Conservation (phyloP, 2,329 filamentous ascomycete genomes). For the Beauveria sp. region DNA sequence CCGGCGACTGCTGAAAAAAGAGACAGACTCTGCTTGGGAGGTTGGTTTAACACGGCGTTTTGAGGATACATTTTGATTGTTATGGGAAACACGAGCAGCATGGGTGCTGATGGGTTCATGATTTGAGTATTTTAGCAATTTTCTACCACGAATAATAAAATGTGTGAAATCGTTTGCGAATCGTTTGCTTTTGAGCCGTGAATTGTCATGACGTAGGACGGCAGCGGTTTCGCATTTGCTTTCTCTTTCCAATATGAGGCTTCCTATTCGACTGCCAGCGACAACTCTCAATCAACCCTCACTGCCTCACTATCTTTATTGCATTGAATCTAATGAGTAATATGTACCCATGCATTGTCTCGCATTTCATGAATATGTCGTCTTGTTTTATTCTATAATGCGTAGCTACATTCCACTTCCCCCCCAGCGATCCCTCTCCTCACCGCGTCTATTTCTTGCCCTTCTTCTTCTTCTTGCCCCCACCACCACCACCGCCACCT, state of each 20-base stretch:
- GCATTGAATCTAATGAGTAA: background rate
- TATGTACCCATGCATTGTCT: background rate
- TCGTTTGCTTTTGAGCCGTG: no score
- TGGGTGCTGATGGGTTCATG: constrained; percentile 7
- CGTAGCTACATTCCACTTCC: background rate
- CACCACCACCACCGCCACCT: constrained; percentile 22
- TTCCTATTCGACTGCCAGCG: no score
- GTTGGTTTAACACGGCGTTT: constrained; percentile 8
- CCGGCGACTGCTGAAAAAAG: constrained; percentile 1
- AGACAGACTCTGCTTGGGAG: constrained; percentile 1
- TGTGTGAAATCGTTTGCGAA: background rate
- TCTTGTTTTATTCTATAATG: background rate
- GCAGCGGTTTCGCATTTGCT: background rate
- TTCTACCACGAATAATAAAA: background rate
- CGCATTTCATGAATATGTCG: background rate
- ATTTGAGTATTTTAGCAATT: constrained; percentile 14
- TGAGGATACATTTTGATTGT: constrained; percentile 2
- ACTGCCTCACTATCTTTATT: no score
- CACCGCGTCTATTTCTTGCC: constrained; percentile 50
- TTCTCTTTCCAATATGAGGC: background rate
- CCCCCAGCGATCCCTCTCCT: no score
- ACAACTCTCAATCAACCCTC: no score
- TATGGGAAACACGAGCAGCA: constrained; percentile 2
- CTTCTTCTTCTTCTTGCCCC: constrained; percentile 62
- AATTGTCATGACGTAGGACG: background rate